A percentile compares a stretch with the other conserved stretches of the same genome.
These are phyloP conservation scores for Colletotrichum euphorbiae DNA, from an alignment of 2,329 filamentous ascomycete genomes.

Conservation along the genomic window DNA sequence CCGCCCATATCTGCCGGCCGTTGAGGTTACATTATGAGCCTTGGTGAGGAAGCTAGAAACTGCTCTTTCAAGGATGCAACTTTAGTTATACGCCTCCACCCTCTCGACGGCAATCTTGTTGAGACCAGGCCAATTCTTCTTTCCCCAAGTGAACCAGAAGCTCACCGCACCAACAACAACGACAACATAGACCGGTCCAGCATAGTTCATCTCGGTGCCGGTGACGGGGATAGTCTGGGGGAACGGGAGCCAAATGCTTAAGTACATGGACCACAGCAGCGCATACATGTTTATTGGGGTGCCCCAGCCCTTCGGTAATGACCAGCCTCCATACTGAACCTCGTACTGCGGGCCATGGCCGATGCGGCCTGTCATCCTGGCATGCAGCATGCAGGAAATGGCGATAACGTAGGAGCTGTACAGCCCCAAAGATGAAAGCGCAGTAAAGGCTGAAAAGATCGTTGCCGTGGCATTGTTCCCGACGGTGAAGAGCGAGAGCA, in stretches of 20 bases:
- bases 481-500: slow-evolving; percentile 32
- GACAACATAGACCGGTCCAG: slow-evolving; percentile 30
- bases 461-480: slow-evolving; percentile 36
- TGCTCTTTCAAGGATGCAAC: not conserved
- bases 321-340: slow-evolving; percentile 34
- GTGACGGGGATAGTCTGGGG: slow-evolving; percentile 35
- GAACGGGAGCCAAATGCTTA: slow-evolving; percentile 34
- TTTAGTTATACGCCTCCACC: slow-evolving; percentile 26
- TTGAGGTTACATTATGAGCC: no score
- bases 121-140: slow-evolving; percentile 35
- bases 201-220: slow-evolving; percentile 36
- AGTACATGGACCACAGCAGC: slow-evolving; percentile 32
- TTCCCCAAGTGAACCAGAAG: slow-evolving; percentile 33
- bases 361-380: slow-evolving; percentile 29
- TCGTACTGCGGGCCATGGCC: slow-evolving; percentile 21
- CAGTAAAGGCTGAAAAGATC: slow-evolving; percentile 36
- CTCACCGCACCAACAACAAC: slow-evolving; percentile 24
- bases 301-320: slow-evolving; percentile 28
- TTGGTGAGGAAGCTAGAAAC: no score
- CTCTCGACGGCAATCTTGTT: slow-evolving; percentile 34
- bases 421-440: slow-evolving; percentile 31
- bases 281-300: slow-evolving; percentile 31
- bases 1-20: no score
- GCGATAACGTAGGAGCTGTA: slow-evolving; percentile 39
- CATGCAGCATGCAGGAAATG: slow-evolving; percentile 37